These are phyloP conservation scores for Pleoardoris graminearum DNA, from an alignment of 2,329 filamentous ascomycete genomes.

Conservation along the genomic window DNA sequence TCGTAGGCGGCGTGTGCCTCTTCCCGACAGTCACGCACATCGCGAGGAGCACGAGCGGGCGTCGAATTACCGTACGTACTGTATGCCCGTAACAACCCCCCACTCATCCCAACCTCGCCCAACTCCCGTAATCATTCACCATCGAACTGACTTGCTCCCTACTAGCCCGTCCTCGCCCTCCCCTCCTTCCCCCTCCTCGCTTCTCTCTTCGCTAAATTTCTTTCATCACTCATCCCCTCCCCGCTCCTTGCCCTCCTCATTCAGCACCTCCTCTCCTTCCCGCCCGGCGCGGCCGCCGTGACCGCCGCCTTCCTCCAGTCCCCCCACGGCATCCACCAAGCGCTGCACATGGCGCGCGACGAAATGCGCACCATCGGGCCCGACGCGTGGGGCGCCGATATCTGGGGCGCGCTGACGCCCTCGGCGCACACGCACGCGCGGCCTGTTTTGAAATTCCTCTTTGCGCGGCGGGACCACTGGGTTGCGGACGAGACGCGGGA, in stretches of 20 bases:
- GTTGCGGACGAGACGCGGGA: slow-evolving; percentile 62
- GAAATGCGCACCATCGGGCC: slow-evolving; percentile 61
- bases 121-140: too few relatives aligned
- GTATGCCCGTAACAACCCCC: neutral
- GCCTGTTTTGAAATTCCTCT: slow-evolving; percentile 60
- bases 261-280: slow-evolving; percentile 48
- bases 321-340: slow-evolving; percentile 55
- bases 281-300: slow-evolving; percentile 45
- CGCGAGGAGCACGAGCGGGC: slow-evolving; percentile 49
- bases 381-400: slow-evolving; percentile 46
- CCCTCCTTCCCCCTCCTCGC: slow-evolving; percentile 27
- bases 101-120: too few relatives aligned
- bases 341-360: slow-evolving; percentile 61
- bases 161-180: slow-evolving; percentile 14
- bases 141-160: too few relatives aligned
- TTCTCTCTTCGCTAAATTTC: too few relatives aligned
- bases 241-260: slow-evolving; percentile 49
- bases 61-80: slow-evolving; percentile 44
- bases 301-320: slow-evolving; percentile 36
- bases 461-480: slow-evolving; percentile 64
- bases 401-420: slow-evolving; percentile 57
- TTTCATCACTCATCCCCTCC: slow-evolving; percentile 50
- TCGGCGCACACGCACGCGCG: slow-evolving; percentile 37
- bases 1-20: slow-evolving; percentile 45
- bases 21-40: slow-evolving; percentile 56